phyloP scores from a whole-genome alignment of 306 rosid species.

The Elaeagnus macrophylla region DNA sequence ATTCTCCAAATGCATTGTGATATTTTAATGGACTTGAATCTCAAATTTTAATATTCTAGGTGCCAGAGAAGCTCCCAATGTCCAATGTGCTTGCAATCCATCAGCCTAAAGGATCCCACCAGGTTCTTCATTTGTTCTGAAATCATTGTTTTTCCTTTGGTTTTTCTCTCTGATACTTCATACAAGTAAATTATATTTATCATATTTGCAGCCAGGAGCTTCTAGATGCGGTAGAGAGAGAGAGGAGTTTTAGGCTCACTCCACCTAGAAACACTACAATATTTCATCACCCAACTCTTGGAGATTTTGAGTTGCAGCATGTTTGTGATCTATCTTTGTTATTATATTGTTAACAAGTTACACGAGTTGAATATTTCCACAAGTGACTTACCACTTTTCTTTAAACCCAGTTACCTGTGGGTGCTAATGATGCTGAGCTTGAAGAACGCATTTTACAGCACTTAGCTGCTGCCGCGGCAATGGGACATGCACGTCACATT shows the following conservation, averaged over 20 bases:
- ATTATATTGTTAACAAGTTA: slow-evolving; percentile 7
- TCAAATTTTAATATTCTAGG: slow-evolving; percentile 37
- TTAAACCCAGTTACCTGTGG: slow-evolving; percentile 73
- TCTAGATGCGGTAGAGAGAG: slow-evolving; percentile 80
- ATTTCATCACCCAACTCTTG: slow-evolving; percentile 96
- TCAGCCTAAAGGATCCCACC: slow-evolving; percentile 90
- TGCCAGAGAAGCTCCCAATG: slow-evolving; percentile 98
- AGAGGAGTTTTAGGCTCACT: slow-evolving; percentile 67
- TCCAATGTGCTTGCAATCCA: slow-evolving; percentile 97
- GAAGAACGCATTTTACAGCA: slow-evolving; percentile 96
- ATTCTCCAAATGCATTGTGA: background rate
- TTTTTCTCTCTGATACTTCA: background rate
- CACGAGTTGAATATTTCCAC: background rate
- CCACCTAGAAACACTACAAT: slow-evolving; percentile 72
- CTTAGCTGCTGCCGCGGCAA: slow-evolving; percentile 98
- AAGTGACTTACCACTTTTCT: slow-evolving; percentile 19
- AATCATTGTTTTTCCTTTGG: slow-evolving; percentile 13
- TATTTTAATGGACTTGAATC: slow-evolving; percentile 5
- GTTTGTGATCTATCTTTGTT: slow-evolving; percentile 40
- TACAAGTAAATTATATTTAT: slow-evolving; percentile 9
- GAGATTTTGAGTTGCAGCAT: slow-evolving; percentile 90
- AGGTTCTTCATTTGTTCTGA: slow-evolving; percentile 33
- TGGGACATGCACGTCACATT: slow-evolving; percentile 93
- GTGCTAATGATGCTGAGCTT: slow-evolving; percentile 84
- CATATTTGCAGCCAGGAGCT: slow-evolving; percentile 68